These are phyloP conservation scores for Podaxis carcinomalis DNA, from an alignment of 768 basidiomycete genomes.

Conservation along the genomic window DNA sequence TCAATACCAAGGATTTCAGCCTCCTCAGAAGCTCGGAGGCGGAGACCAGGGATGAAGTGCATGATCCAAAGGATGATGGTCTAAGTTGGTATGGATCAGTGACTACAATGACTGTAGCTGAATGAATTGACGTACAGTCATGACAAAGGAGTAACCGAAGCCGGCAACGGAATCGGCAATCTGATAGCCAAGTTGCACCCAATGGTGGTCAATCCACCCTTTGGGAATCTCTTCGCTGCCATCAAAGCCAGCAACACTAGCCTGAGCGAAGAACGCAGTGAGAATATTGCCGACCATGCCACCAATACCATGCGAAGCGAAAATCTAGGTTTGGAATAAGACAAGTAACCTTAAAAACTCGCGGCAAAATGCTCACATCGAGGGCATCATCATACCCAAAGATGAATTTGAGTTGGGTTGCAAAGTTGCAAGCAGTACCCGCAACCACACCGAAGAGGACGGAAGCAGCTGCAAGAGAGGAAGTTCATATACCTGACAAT, in stretches of 20 bases:
- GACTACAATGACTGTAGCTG: background rate
- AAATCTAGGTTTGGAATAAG: constrained; percentile 55
- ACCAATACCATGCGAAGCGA: constrained; percentile 79
- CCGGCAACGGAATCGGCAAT: constrained; percentile 70
- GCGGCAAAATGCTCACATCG: constrained; percentile 47
- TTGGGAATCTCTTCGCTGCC: constrained; percentile 63
- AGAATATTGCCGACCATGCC: constrained; percentile 79
- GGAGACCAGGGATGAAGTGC: constrained; percentile 80
- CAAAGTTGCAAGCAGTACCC: constrained; percentile 86
- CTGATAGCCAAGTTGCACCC: constrained; percentile 81
- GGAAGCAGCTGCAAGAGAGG: constrained; percentile 54
- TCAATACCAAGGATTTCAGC: constrained; percentile 83
- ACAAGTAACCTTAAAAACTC: background rate
- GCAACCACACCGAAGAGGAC: constrained; percentile 84
- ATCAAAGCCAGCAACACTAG: constrained; percentile 76
- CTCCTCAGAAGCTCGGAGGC: constrained; percentile 63
- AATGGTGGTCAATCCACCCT: constrained; percentile 86
- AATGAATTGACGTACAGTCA: constrained; percentile 51
- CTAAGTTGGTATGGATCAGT: constrained; percentile 25
- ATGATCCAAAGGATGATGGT: constrained; percentile 84
- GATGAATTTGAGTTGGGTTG: constrained; percentile 90
- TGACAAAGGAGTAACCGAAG: constrained; percentile 65
- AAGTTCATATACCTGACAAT: background rate
- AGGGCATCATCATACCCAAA: constrained; percentile 75
- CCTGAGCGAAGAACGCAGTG: constrained; percentile 86